Evolutionary conservation across 2,329 filamentous ascomycete species (phyloP), one percentile per base, ranked within the genome.

Genomic region (Penicillium sp.): DNA sequence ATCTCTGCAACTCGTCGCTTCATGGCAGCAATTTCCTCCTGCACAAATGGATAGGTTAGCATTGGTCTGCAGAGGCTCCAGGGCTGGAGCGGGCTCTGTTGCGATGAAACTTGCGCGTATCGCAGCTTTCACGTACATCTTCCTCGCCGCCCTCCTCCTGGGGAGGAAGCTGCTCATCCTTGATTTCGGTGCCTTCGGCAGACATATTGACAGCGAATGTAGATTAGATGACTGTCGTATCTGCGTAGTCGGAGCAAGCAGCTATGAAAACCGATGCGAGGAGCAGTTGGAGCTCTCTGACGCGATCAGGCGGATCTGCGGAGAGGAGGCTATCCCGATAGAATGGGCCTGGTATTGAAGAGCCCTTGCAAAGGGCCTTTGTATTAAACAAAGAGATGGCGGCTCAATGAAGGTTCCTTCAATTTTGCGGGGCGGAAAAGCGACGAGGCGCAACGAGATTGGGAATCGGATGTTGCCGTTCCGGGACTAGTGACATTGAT

Each of bases 21-120:
- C 87, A 93, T 93, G 48, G 85, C 87, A 51, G 82, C 82, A 62
- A 93, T 91, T 70, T 93, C 87, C 77, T 91, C 78, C 78, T 81
- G 49, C 42, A 18, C 8, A 2, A 42, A 22, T 2, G 4, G 24
- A 11, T 34, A 39, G 27, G 20, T 53, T 46, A 54, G 44, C 34
- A 16, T n/a, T n/a, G 9, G 14, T 6, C 28, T 43, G 20, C 9
- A 14, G 32, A 11, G 26, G 4, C 7, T n/a, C 7, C 9, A 11
- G 13, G 14, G 10, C 10, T 20, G 14, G 36, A 22, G 18, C 11
- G 14, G 20, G 38, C 23, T 22, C 24, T 10, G 16, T 39, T 32
- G 44, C 39, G 28, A 28, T 38, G 14, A 16, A 34, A 22, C 26
- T 43, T 18, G 27, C 40, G 28, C 35, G 40, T 18, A 35, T 40